Evolutionary conservation across 1,284 basidiomycete species (phyloP).

Genomic region (Exobasidium rhododendri): DNA sequence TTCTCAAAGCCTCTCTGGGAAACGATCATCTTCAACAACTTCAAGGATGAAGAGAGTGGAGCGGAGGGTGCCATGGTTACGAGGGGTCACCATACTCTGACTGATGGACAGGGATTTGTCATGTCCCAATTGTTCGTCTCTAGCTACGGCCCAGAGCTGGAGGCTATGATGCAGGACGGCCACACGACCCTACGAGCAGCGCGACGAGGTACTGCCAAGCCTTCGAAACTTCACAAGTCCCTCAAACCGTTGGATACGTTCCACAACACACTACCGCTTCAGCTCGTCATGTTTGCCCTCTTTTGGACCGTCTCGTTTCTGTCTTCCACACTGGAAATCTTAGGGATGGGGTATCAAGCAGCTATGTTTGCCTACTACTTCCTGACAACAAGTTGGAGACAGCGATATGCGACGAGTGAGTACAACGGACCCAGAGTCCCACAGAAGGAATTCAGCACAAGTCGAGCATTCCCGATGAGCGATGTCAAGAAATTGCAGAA

Average conservation of each 20-base stretch:
- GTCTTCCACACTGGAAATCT: conserved; percentile 23
- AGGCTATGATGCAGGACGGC: conserved; percentile 38
- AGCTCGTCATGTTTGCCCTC: conserved; percentile 36
- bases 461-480: conserved; percentile 23
- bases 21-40: conserved; percentile 36
- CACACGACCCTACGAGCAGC: conserved; percentile 31
- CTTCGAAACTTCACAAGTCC: conserved; percentile 40
- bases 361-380: conserved; percentile 31
- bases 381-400: conserved; percentile 37
- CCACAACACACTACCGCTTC: conserved; percentile 28
- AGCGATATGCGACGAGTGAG: conserved; percentile 32
- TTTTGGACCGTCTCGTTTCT: conserved; percentile 34
- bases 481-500: conserved; percentile 50
- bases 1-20: conserved; percentile 46
- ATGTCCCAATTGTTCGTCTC: conserved; percentile 45
- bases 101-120: conserved; percentile 52
- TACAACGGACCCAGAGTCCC: conserved; percentile 31
- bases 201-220: conserved; percentile 35
- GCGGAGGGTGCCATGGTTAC: conserved; percentile 38
- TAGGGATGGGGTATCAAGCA: conserved; percentile 28
- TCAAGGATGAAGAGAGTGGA: conserved; percentile 26
- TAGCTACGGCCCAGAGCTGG: conserved; percentile 43
- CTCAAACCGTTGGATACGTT: conserved; percentile 39
- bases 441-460: conserved; percentile 36
- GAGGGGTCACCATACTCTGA: conserved; percentile 46